Base-by-base conservation (phyloP, 1,284 basidiomycete genomes). In the Microbotryum lychnidis-dioicae region DNA sequence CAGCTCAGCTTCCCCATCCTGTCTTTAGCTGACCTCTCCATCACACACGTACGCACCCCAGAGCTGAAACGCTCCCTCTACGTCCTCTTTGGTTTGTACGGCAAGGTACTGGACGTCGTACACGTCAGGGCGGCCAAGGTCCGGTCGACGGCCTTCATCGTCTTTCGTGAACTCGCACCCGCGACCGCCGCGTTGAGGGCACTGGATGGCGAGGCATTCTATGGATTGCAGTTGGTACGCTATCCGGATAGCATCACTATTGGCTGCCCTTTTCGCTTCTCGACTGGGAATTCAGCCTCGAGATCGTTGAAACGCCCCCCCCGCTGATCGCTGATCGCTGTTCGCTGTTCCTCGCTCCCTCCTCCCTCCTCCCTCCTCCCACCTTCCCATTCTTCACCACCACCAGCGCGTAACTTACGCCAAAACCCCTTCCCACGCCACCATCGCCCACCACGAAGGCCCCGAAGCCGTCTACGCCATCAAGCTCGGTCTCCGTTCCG, bases 71-170 rank as follows among this genome's bases (percentile, higher is more conserved):
- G 79, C 5, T 88, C 93, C 76, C 82, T 99, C 1, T 91, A 87
- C 74, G 84, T 87, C 29, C 83, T 98, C 57, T 98, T 98, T 79
- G 86, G 86, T 16, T 87, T 91, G 27, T 91, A 97, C 77, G 94
- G 94, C 71, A 86, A 86, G 73, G 80, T 99, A 52, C 83, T 97
- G 76, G 94, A 98, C 76, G 84, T 99, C 56, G 84, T 97, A 56
- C 92, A 94, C n/a, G 86, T 88, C 50, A 92, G 97, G 74, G 84
- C 80, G 68, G 77, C 82, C 58, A 87, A 86, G 73, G 92, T 92
- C 85, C 84, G 89, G 65, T 94, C 94, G 3, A 93, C 97, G 77
- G 94, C 94, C 1, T 98, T 97, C 76, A 83, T 98, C 71, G 92
- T 96, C 66, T 99, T 97, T 77, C 83, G 84, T 65, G 91, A 93